Evolutionary conservation across 2,329 filamentous ascomycete species (phyloP).

Genomic region (Myriangium duriaei): DNA sequence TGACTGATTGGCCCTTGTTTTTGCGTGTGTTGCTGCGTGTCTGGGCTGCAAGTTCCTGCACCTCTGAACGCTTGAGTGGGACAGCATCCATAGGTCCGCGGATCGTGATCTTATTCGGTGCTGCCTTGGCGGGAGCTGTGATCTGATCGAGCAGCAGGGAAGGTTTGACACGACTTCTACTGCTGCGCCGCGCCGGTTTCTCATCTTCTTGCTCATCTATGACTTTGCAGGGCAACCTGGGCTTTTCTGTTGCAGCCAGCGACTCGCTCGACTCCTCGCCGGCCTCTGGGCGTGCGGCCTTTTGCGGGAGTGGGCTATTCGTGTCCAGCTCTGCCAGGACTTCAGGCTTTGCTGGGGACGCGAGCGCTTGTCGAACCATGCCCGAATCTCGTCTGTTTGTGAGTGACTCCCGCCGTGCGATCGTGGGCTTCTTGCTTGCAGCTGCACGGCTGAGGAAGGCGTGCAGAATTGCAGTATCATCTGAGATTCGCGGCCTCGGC

Average conservation of each 20-base stretch:
- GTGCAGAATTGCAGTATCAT: constrained; percentile 37
- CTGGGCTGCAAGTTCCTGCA: constrained; percentile 33
- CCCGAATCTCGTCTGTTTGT: constrained; percentile 37
- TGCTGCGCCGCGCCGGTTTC: constrained; percentile 5
- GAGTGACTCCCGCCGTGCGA: constrained; percentile 29
- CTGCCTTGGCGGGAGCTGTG: constrained; percentile 9
- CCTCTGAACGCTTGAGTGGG: constrained; percentile 35
- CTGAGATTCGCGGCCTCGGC: constrained; percentile 25
- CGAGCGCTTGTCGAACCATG: constrained; percentile 33
- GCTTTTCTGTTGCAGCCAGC: constrained; percentile 5
- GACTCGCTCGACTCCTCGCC: background rate
- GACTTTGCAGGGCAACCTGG: constrained; percentile 9
- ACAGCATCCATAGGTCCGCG: constrained; percentile 31
- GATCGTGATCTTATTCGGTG: constrained; percentile 33
- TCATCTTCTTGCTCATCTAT: constrained; percentile 7
- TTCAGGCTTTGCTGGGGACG: constrained; percentile 29
- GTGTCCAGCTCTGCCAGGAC: constrained; percentile 35
- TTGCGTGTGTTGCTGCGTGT: constrained; percentile 38
- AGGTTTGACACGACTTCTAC: constrained; percentile 6
- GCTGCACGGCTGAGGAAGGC: constrained; percentile 38
- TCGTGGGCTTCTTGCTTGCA: constrained; percentile 29
- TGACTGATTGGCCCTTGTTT: constrained; percentile 36
- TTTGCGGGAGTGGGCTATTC: constrained; percentile 32
- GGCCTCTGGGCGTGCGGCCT: constrained; percentile 9
- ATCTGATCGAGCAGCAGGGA: constrained; percentile 8